These are phyloP conservation scores for Irpex sp. DNA, from an alignment of 1,284 basidiomycete genomes.

Conservation along the genomic window DNA sequence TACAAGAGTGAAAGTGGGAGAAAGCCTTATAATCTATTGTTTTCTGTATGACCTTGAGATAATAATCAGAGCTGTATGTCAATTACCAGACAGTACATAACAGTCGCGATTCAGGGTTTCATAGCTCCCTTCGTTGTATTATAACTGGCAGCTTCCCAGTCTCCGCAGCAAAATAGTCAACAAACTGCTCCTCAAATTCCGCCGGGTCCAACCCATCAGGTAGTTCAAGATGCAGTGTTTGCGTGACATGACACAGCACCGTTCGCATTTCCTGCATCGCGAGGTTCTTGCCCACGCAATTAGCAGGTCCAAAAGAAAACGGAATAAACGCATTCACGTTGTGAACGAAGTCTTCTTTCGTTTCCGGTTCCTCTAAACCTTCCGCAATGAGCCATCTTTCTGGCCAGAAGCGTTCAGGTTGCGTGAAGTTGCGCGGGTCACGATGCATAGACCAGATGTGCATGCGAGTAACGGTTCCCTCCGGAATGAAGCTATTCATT, in stretches of 20 bases:
- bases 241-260: constrained; percentile 21
- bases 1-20: no score
- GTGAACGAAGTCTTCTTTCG: not conserved
- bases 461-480: not conserved
- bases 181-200: not conserved
- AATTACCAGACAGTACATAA: no score
- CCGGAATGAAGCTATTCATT: constrained; percentile 4
- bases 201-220: constrained; percentile 17
- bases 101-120: no score
- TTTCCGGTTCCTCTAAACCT: not conserved
- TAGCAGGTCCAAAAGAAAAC: constrained; percentile 17
- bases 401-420: constrained; percentile 11
- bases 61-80: no score
- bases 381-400: constrained; percentile 11
- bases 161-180: not conserved
- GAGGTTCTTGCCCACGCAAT: constrained; percentile 21
- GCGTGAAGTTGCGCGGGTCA: constrained; percentile 8
- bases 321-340: constrained; percentile 8
- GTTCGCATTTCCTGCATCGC: constrained; percentile 23
- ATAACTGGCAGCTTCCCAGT: not conserved
- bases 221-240: constrained; percentile 18
- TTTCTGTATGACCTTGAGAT: no score
- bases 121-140: no score
- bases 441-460: constrained; percentile 5
- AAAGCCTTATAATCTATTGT: no score